Evolutionary conservation across 495 filamentous ascomycete genomes (phyloP), one percentile per base, ranked within the genome.

Genomic region (Ascodesmis nigricans): DNA sequence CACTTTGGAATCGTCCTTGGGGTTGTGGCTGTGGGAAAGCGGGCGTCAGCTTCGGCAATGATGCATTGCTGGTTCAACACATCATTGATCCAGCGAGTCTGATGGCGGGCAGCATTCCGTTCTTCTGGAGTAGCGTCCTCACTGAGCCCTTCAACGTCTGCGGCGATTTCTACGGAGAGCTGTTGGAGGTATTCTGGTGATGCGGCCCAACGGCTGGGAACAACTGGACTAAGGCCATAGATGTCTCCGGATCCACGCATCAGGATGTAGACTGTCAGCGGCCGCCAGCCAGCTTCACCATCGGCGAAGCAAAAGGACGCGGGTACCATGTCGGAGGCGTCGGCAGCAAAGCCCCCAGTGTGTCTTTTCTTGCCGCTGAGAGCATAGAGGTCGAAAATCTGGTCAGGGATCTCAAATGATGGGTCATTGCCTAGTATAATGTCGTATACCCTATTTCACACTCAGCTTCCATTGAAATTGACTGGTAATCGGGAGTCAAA

Each of bases 11-110:
- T 24, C 13, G 34, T 49, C 26, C 33, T 18, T 14, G 45, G 45
- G 1, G 46, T 34, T 14, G 23, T 14, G n/a, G 31, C 25, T 9
- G 29, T 14, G 10, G 3, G 20, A 15, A 5, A 7, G 9, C 24
- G 24, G n/a, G 28, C 18, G 4, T 25, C 37, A 5, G 33, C 10
- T 2, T 19, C 14, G 3, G 25, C 27, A 18, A 46, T 16, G 29
- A 35, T 41, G 10, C 31, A 21, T 28, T 51, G 35, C 15, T 52
- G 48, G 14, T 42, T 45, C 20, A 52, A 25, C 0, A 52, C 38
- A 31, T 52, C 40, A 19, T 52, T 47, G 17, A 52, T 45, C 49
- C 49, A 52, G 15, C 48, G 51, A 9, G 41, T 52, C 35, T 52
- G 49, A 3, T 52, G 48, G 7, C 49, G 35, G 16, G 45, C 22